Conservation (phyloP, 176 grass and related monocot genomes). For the Typha latifolia region DNA sequence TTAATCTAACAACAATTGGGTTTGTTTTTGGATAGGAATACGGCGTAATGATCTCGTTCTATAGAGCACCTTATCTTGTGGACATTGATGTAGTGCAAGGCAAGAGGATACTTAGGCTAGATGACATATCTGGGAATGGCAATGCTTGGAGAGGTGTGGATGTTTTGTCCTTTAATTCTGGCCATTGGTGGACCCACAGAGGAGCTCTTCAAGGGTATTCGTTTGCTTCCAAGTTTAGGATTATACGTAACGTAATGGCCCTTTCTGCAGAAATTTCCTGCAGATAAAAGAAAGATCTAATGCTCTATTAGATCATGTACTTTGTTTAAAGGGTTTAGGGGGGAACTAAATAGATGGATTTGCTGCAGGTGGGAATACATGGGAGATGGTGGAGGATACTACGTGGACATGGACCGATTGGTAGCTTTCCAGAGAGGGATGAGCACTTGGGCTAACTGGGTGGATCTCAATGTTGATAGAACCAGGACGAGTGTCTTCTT, state of each 20-base stretch:
- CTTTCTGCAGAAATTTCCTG: too few species aligned
- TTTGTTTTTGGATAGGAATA: constrained; percentile 37
- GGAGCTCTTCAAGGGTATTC: constrained; percentile 63
- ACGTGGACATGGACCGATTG: constrained; percentile 76
- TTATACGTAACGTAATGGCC: background rate
- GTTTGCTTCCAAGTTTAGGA: background rate
- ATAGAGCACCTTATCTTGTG: constrained; percentile 84
- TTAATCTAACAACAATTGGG: background rate
- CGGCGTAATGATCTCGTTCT: constrained; percentile 50
- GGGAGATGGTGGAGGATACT: constrained; percentile 44
- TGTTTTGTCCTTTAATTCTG: constrained; percentile 86
- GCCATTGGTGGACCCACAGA: constrained; percentile 97
- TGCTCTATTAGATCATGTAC: too few species aligned
- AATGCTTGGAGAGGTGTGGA: constrained; percentile 69
- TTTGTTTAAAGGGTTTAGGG: too few species aligned
- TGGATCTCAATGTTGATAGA: constrained; percentile 51
- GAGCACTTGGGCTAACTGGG: constrained; percentile 81
- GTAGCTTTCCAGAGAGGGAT: constrained; percentile 70
- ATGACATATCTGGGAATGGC: constrained; percentile 60
- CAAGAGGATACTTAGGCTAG: constrained; percentile 54
- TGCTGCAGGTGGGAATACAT: constrained; percentile 85
- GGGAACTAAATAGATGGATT: background rate
- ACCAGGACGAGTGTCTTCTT: constrained; percentile 79
- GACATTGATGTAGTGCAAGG: constrained; percentile 71
- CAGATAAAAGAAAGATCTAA: too few species aligned